A percentile compares a stretch with the other conserved stretches of the same genome.
Conservation (phyloP, 768 basidiomycete species). For the Cyclocybe aegerita region DNA sequence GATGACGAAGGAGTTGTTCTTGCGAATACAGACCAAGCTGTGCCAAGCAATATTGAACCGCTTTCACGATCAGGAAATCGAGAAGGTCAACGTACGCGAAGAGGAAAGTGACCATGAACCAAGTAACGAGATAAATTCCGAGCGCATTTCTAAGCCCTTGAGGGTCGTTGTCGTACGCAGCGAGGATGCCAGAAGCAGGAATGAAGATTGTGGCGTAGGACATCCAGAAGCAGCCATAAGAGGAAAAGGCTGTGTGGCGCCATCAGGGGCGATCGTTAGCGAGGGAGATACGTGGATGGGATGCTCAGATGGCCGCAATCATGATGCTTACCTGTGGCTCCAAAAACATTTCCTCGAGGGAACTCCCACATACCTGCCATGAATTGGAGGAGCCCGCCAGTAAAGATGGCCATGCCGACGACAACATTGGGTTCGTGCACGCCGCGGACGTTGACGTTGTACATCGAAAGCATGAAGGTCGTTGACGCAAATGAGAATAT, state of each 20-base stretch:
- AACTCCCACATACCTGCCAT: slow-evolving; percentile 84
- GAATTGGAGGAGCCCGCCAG: slow-evolving; percentile 78
- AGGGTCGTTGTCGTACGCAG: slow-evolving; percentile 41
- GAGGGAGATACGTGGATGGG: not conserved
- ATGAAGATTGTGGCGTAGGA: slow-evolving; percentile 70
- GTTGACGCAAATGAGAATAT: slow-evolving; percentile 44
- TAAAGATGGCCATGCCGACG: slow-evolving; percentile 73
- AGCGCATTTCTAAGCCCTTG: slow-evolving; percentile 53
- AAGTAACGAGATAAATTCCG: slow-evolving; percentile 66
- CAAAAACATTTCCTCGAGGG: slow-evolving; percentile 60
- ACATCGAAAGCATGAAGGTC: slow-evolving; percentile 69
- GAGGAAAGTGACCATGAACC: slow-evolving; percentile 65
- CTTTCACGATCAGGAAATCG: not conserved
- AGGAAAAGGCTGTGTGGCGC: slow-evolving; percentile 54
- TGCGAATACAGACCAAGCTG: slow-evolving; percentile 24
- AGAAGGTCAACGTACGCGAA: slow-evolving; percentile 48
- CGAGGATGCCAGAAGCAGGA: slow-evolving; percentile 57
- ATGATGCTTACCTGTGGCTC: slow-evolving; percentile 47
- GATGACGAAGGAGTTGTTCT: slow-evolving; percentile 23
- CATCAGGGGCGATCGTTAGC: not conserved
- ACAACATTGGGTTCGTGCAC: slow-evolving; percentile 58
- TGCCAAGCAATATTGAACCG: not conserved
- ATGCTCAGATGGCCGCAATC: not conserved
- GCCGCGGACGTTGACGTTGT: slow-evolving; percentile 53
- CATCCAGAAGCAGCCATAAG: slow-evolving; percentile 81